These are phyloP conservation scores for Brachypodium distachyon DNA, from an alignment of 202 grass and related monocot species.

Conservation along the genomic window DNA sequence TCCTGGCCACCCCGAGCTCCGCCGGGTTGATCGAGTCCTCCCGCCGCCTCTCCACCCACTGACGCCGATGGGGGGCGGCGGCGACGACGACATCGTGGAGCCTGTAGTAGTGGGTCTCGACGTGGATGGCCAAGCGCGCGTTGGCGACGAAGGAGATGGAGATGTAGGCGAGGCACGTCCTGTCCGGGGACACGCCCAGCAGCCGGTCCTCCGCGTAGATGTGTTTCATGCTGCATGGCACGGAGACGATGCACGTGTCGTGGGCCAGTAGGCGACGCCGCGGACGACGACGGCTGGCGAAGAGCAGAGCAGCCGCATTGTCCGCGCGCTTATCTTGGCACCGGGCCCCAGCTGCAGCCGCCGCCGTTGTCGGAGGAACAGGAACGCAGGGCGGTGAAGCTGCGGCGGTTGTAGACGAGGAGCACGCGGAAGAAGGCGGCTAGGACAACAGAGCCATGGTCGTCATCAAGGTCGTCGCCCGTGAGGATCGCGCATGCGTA, in stretches of 20 bases:
- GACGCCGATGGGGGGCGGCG: too few relatives aligned
- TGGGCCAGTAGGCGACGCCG: background rate
- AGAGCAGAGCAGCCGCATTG: background rate
- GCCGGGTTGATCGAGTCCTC: too few relatives aligned
- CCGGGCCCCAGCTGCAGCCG: background rate
- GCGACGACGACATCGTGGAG: too few relatives aligned
- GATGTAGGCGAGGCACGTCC: background rate
- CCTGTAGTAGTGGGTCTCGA: too few relatives aligned
- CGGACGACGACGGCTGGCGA: background rate
- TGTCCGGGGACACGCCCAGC: background rate
- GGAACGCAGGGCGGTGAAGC: background rate
- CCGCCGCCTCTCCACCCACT: too few relatives aligned
- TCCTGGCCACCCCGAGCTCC: background rate
- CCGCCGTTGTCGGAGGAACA: background rate
- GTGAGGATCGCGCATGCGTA: background rate
- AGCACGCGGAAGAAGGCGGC: background rate
- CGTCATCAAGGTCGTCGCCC: background rate
- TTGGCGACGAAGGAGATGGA: background rate
- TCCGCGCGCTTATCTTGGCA: conserved; percentile 23
- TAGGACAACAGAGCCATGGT: too few relatives aligned
- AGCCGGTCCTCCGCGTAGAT: background rate
- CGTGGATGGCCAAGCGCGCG: background rate
- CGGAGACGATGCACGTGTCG: too few relatives aligned
- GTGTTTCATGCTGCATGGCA: background rate
- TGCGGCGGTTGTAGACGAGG: background rate